Conservation (phyloP, 139 green algal genomes). For the Ettlia oleoabundans region DNA sequence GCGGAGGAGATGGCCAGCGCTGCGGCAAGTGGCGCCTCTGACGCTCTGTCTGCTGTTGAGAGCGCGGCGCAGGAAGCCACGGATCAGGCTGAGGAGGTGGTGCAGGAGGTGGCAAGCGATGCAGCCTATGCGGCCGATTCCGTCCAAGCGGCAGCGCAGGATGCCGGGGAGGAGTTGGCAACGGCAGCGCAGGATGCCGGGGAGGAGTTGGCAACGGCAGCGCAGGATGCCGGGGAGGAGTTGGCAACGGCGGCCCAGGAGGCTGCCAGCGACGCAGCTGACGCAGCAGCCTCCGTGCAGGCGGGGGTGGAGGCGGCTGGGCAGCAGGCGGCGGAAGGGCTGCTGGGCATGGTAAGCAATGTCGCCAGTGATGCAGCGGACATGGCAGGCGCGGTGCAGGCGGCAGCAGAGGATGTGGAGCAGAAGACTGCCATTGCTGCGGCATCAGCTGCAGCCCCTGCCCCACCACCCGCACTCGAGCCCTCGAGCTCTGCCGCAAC, state of each 20-base stretch:
- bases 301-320: not conserved
- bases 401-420: not conserved
- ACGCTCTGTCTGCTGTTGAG: too few relatives aligned
- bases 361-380: constrained; percentile 2
- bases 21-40: too few relatives aligned
- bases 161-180: too few relatives aligned
- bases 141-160: too few relatives aligned
- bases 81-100: not conserved
- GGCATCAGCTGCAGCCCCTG: not conserved
- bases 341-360: not conserved
- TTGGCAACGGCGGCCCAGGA: not conserved
- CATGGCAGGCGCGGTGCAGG: not conserved
- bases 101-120: not conserved
- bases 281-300: not conserved
- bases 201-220: not conserved
- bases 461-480: not conserved
- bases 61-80: not conserved
- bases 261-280: not conserved
- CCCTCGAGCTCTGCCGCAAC: not conserved
- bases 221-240: not conserved
- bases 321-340: not conserved
- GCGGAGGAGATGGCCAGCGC: too few relatives aligned
- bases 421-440: not conserved
- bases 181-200: too few relatives aligned
- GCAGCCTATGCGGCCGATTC: not conserved